phyloP scores from a whole-genome alignment of 1,284 basidiomycete genomes.

The Rhodotorula sp. region DNA sequence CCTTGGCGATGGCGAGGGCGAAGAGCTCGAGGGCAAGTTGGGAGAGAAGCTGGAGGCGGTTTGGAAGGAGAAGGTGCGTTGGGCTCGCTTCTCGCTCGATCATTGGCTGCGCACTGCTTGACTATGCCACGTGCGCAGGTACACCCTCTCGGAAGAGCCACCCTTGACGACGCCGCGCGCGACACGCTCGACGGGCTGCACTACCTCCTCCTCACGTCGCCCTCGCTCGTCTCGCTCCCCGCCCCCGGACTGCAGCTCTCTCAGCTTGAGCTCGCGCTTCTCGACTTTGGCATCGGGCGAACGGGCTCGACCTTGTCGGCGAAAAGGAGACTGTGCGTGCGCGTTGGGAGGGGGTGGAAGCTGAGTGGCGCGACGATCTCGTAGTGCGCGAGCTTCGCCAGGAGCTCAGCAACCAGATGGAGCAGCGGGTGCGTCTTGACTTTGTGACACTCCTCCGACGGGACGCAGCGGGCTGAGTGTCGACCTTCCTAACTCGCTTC shows the following conservation, averaged over 20 bases:
- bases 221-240: not conserved
- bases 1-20: not conserved
- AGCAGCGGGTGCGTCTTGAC: not conserved
- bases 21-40: not conserved
- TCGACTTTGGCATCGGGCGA: not conserved
- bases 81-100: too few relatives aligned
- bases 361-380: not conserved
- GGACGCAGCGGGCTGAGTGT: too few relatives aligned
- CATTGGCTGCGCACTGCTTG: not conserved
- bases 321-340: not conserved
- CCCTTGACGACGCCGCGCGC: not conserved
- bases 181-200: not conserved
- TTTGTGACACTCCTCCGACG: too few relatives aligned
- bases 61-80: not conserved
- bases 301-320: not conserved
- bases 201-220: constrained; percentile 8
- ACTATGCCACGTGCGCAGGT: not conserved
- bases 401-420: too few relatives aligned
- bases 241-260: not conserved
- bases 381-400: not conserved
- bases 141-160: not conserved
- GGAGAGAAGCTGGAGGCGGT: not conserved
- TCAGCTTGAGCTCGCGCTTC: not conserved
- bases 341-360: not conserved
- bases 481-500: too few relatives aligned